Conservation (phyloP, 208 protist genomes). For the Spongospora subterranea region DNA sequence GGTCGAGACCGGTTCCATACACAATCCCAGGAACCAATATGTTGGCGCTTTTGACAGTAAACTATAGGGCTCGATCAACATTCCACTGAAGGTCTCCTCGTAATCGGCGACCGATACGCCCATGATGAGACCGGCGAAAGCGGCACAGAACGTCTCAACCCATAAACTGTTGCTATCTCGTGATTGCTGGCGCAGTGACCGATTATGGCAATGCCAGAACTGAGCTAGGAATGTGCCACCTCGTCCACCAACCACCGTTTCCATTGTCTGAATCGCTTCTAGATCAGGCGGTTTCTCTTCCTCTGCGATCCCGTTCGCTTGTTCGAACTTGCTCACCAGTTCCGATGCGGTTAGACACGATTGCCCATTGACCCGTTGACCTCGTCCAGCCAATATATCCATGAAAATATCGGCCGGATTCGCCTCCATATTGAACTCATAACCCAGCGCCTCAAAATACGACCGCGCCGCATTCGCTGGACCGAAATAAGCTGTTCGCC, state of each 20-base stretch:
- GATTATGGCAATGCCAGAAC: constrained; percentile 14
- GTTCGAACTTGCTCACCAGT: neutral
- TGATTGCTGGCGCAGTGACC: neutral
- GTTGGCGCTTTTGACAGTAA: neutral
- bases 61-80: neutral
- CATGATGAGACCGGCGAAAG: neutral
- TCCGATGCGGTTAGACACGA: neutral
- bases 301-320: neutral
- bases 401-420: neutral
- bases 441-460: neutral
- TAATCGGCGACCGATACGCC: neutral
- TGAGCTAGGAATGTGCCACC: neutral
- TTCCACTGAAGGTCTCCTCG: neutral
- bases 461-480: neutral
- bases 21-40: neutral
- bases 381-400: neutral
- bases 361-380: neutral
- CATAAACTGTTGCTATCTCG: neutral
- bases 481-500: constrained; percentile 11
- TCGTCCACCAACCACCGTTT: neutral
- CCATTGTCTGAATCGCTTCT: neutral
- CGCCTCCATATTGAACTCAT: neutral
- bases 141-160: neutral
- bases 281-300: neutral
- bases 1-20: neutral